Conservation (phyloP, 2,329 filamentous ascomycete species). For the Colletotrichum musae region DNA sequence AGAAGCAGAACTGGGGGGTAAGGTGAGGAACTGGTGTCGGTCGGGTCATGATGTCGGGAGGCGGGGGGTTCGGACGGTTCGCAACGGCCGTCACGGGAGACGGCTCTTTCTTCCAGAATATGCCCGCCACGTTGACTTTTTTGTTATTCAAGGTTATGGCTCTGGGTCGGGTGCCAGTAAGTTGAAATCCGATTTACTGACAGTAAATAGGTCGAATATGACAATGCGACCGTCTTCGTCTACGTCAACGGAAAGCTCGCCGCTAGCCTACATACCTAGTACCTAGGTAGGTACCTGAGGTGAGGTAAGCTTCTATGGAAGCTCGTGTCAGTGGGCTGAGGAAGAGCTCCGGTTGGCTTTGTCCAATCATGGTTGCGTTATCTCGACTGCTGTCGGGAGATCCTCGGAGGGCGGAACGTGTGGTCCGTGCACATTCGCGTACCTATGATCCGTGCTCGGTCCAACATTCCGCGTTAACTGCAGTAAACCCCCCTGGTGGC, state of each 20-base stretch:
- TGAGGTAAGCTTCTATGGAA: not conserved
- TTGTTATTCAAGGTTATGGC: not conserved
- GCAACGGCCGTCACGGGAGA: conserved; percentile 57
- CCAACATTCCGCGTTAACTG: not conserved
- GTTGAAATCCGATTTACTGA: not conserved
- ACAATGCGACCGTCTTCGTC: not conserved
- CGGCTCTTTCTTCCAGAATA: conserved; percentile 63
- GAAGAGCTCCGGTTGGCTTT: conserved; percentile 8
- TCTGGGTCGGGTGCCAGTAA: no score
- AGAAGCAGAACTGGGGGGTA: conserved; percentile 85
- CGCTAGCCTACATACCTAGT: not conserved
- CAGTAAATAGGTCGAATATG: not conserved
- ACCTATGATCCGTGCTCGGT: conserved; percentile 12
- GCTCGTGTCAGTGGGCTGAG: conserved; percentile 6
- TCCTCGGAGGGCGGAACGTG: conserved; percentile 13
- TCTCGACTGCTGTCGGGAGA: conserved; percentile 11
- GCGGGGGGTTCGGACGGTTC: conserved; percentile 47
- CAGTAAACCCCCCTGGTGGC: not conserved
- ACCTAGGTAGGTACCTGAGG: no score
- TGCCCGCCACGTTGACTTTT: conserved; percentile 60
- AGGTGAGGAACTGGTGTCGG: conserved; percentile 65
- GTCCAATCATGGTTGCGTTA: conserved; percentile 8
- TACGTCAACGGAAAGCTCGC: conserved; percentile 18
- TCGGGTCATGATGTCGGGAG: conserved; percentile 61
- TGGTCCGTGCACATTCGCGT: not conserved